phyloP scores from a whole-genome alignment of 495 filamentous ascomycete genomes.

The Lasiosphaeris hirsuta region DNA sequence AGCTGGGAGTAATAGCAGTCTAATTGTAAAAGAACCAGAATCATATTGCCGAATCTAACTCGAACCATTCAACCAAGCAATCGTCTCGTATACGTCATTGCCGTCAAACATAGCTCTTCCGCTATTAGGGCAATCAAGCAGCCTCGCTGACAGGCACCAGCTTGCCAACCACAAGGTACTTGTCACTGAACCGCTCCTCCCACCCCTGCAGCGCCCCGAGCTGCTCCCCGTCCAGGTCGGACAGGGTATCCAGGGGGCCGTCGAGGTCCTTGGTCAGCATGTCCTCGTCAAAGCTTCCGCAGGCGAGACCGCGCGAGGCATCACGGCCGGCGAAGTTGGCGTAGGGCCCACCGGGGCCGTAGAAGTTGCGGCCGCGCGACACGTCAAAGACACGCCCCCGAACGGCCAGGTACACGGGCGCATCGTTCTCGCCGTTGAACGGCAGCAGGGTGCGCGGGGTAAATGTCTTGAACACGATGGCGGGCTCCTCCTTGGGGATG shows the following conservation, averaged over 20 bases:
- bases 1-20: background rate
- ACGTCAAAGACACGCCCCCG: slow-evolving; percentile 87
- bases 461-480: slow-evolving; percentile 86
- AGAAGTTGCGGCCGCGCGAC: slow-evolving; percentile 79
- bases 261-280: slow-evolving; percentile 94
- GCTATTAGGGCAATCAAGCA: background rate
- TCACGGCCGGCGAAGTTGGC: slow-evolving; percentile 94
- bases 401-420: slow-evolving; percentile 80
- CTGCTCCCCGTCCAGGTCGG: slow-evolving; percentile 71
- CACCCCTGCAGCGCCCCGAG: slow-evolving; percentile 79
- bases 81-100: too few relatives aligned
- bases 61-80: too few relatives aligned
- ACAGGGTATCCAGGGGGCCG: slow-evolving; percentile 77
- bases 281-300: slow-evolving; percentile 89
- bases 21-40: background rate
- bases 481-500: slow-evolving; percentile 63
- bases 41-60: too few relatives aligned
- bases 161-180: slow-evolving; percentile 92
- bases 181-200: slow-evolving; percentile 89
- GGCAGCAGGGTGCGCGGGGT: slow-evolving; percentile 79
- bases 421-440: slow-evolving; percentile 76
- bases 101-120: background rate
- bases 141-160: slow-evolving; percentile 56
- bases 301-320: slow-evolving; percentile 85
- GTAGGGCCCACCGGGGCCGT: slow-evolving; percentile 89